A percentile compares a stretch with the other conserved stretches of the same genome.
phyloP scores from a whole-genome alignment of 2,329 filamentous ascomycete species.

The Venturia aucupariae region DNA sequence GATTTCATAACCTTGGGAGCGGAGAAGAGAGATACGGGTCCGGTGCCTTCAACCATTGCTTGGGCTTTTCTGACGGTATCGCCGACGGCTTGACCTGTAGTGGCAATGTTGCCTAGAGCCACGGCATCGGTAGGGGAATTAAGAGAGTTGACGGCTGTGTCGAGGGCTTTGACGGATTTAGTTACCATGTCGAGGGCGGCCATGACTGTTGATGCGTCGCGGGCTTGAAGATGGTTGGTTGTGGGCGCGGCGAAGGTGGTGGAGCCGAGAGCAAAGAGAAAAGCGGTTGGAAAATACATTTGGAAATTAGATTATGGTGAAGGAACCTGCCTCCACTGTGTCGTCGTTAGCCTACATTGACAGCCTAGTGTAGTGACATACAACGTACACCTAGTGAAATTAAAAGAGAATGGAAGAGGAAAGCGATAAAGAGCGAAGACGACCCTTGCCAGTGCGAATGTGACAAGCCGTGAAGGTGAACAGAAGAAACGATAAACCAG shows the following conservation, averaged over 20 bases:
- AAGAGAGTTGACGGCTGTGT: background rate
- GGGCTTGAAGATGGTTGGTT: background rate
- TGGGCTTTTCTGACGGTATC: background rate
- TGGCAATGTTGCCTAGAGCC: background rate
- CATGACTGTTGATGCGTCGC: background rate
- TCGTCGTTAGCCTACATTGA: background rate
- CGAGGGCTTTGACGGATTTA: background rate
- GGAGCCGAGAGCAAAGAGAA: background rate
- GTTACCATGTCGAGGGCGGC: background rate
- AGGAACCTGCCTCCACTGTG: background rate
- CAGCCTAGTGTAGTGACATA: background rate
- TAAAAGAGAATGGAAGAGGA: background rate
- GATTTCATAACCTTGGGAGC: background rate
- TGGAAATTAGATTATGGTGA: background rate
- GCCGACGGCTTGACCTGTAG: background rate
- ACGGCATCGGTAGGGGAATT: background rate
- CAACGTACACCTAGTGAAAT: background rate
- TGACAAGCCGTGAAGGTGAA: background rate
- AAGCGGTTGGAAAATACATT: background rate
- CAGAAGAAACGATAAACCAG: background rate
- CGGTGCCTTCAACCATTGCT: slow-evolving; percentile 4
- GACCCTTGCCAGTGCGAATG: background rate
- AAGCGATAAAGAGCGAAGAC: background rate
- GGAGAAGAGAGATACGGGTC: background rate
- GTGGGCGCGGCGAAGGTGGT: background rate